These are phyloP conservation scores for Candida xiaguanensis DNA, from an alignment of 805 yeast genomes.

Conservation along the genomic window DNA sequence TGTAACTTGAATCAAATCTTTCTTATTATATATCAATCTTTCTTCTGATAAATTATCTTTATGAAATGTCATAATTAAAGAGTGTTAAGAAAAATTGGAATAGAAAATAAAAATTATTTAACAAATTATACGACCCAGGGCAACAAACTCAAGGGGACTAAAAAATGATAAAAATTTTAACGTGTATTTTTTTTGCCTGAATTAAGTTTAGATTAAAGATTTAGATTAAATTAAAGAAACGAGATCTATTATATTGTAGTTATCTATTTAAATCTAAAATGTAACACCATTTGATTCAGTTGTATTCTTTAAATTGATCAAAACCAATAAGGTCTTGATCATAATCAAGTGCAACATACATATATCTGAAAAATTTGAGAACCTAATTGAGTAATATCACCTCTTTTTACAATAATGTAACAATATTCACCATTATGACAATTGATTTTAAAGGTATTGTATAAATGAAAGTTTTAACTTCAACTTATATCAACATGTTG, in stretches of 20 bases:
- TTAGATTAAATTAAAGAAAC: too few species aligned
- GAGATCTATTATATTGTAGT: too few species aligned
- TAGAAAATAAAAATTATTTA: too few species aligned
- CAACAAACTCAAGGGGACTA: too few species aligned
- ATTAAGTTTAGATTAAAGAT: too few species aligned
- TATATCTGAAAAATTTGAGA: slow-evolving; percentile 3
- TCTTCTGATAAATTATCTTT: slow-evolving; percentile 12
- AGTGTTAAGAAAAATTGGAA: too few species aligned
- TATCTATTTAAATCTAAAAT: background rate
- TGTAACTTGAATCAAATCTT: slow-evolving; percentile 9
- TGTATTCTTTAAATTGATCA: slow-evolving; percentile 1
- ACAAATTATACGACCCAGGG: too few species aligned
- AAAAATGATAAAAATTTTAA: too few species aligned
- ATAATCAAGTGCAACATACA: slow-evolving; percentile 3
- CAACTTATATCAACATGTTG: too few species aligned
- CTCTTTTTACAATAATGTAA: background rate
- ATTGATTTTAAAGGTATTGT: slow-evolving; percentile 5
- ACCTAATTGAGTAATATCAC: background rate
- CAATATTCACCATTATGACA: slow-evolving; percentile 1
- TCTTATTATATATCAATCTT: slow-evolving; percentile 11
- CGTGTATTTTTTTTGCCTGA: too few species aligned
- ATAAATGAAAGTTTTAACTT: slow-evolving; percentile 3
- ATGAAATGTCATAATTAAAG: background rate
- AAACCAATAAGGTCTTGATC: slow-evolving; percentile 1
- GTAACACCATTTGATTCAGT: background rate